Base-by-base conservation (phyloP, 345 rosid species). In the Citrus reticulata region DNA sequence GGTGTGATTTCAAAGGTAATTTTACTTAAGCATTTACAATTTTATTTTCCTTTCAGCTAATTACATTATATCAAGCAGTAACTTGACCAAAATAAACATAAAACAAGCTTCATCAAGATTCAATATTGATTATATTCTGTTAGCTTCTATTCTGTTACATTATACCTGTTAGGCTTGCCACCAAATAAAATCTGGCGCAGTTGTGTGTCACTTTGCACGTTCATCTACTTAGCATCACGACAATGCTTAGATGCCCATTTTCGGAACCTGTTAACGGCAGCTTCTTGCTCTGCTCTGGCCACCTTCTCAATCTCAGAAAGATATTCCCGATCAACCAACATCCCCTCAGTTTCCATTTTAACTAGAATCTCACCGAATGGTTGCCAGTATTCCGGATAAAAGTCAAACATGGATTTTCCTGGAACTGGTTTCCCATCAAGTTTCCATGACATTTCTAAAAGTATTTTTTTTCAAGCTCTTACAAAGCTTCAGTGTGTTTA, bases 321-420 rank as follows among this genome's bases (percentile, higher is more conserved):
- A 84, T 94, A 91, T 64, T 84, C 75, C 22, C 91, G 89, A 86
- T 94, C 95, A 78, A 96, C 95, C 82, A 94, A 87, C 91, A 96
- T 91, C 57, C 98, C 99, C 78, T 94, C 97, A 9, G 85, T 79
- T 90, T 96, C 99, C 97, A 96, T 93, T 83, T 84, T 84, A 78
- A 91, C 97, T 67, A 96, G 91, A 87, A 96, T 82, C 79, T 93
- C 92, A 80, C 97, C 97, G 84, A 96, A 96, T 59, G 95, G 98
- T 76, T 22, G 85, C 98, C 94, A 91, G 49, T 84, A 91, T 81
- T 91, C 89, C 78, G 81, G 78, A 72, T 96, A 96, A 79, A 94
- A 94, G 85, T 93, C 91, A 35, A 89, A 85, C 97, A 94, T 91
- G 20, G 87, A 82, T 81, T 84, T 87, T 62, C 87, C 84, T 68